Evolutionary conservation across 2,329 filamentous ascomycete genomes (phyloP).

Genomic region (Basipetospora chlamydospora): DNA sequence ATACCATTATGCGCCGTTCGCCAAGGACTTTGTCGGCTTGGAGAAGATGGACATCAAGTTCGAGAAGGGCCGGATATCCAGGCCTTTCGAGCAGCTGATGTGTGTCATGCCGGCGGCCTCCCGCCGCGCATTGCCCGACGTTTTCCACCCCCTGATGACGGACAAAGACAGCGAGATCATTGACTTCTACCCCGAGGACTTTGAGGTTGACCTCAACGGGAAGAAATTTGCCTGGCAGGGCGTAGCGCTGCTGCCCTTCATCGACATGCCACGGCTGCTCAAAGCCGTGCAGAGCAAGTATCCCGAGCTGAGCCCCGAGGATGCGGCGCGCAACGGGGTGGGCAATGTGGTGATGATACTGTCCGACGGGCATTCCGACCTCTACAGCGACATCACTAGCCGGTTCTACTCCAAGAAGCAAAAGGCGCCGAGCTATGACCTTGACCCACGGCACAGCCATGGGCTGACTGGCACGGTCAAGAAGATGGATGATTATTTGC

Average conservation of each 20-base stretch:
- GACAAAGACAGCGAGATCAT: slow-evolving; percentile 80
- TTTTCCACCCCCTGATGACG: slow-evolving; percentile 86
- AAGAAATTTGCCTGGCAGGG: slow-evolving; percentile 99
- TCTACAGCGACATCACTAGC: slow-evolving; percentile 72
- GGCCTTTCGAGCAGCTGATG: slow-evolving; percentile 95
- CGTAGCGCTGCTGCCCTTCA: slow-evolving; percentile 84
- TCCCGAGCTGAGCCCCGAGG: slow-evolving; percentile 60
- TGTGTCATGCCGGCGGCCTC: slow-evolving; percentile 90
- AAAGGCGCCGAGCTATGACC: slow-evolving; percentile 46
- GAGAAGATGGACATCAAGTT: slow-evolving; percentile 68
- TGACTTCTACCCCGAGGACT: slow-evolving; percentile 94
- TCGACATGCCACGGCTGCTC: slow-evolving; percentile 78
- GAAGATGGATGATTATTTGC: slow-evolving; percentile 72
- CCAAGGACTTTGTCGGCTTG: slow-evolving; percentile 81
- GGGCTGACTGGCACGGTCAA: slow-evolving; percentile 68
- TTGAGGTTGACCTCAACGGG: slow-evolving; percentile 84
- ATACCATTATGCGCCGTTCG: slow-evolving; percentile 96
- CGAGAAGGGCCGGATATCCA: slow-evolving; percentile 70
- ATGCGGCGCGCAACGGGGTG: slow-evolving; percentile 61
- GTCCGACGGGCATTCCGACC: slow-evolving; percentile 60
- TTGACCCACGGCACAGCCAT: slow-evolving; percentile 62
- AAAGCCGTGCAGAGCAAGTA: slow-evolving; percentile 73
- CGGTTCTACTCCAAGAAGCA: slow-evolving; percentile 91
- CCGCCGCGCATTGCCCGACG: slow-evolving; percentile 73
- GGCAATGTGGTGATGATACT: slow-evolving; percentile 74